Base-by-base conservation (phyloP, 129 eudicot species). In the Solidago caesia region DNA sequence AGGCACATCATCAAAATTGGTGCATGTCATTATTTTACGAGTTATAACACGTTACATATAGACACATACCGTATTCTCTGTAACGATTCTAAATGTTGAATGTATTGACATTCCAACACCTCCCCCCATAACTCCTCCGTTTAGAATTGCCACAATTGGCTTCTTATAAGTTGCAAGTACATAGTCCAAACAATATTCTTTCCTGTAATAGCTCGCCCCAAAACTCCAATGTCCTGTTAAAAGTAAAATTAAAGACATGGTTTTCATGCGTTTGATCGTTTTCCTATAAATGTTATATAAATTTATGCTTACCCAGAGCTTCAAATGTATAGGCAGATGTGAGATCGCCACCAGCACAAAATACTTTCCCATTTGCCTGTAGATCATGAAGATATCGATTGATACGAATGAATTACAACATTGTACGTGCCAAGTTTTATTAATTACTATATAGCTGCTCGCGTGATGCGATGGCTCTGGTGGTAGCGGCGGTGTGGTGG, bases 91-190 rank as follows among this genome's bases (percentile, higher is more conserved):
- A 63, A 79, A 87, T 44, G 66, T 84, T 6, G 82, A 79, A 79
- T 87, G 77, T 72, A 84, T 87, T 2, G 88, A 81, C 51, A 84
- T 67, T 42, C 91, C 88, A 41, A 84, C 91, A 4, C 91, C 91
- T 56, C 86, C 91, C 62, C 91, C 91, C 91, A 87, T 84, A 59
- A 87, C 88, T 0, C 73, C 44, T 33, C 91, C 88, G 61, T 87
- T 46, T 12, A 87, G 14, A 51, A 87, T 68, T 0, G 77, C 80
- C 67, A 87, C 80, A 27, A 73, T 1, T 51, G 89, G 89, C 65
- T 85, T 85, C 8, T 63, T 85, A 64, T 79, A 82, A 8, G 89
- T 82, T 55, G 73, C 89, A n/a, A 85, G 82, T 10, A 79, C 2
- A 77, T 85, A 82, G 73, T 85, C 86, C 43, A 85, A 42, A 56